Percentiles rank a stretch among this genome's conserved stretches.
These are phyloP conservation scores for Sclerotinia glacialis DNA, from an alignment of 2,329 filamentous ascomycete species.

Conservation along the genomic window DNA sequence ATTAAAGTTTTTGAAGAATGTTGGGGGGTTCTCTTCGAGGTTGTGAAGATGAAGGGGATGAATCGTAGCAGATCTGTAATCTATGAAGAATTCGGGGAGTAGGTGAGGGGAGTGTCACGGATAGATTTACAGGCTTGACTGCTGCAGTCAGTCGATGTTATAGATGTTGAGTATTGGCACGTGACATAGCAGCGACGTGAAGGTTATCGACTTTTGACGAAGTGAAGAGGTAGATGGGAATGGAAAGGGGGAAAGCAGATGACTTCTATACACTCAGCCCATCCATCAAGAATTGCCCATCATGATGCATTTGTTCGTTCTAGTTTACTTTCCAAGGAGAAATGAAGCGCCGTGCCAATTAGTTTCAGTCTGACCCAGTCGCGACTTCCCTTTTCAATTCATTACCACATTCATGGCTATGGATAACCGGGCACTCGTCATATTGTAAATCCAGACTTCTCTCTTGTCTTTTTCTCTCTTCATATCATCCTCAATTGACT, in stretches of 20 bases:
- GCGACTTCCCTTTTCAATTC: conserved; percentile 1
- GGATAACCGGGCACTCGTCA: too few species aligned
- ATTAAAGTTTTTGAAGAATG: conserved; percentile 34
- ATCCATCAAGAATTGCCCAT: too few species aligned
- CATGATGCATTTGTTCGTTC: background rate
- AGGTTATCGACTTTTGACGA: too few species aligned
- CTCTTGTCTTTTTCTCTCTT: background rate
- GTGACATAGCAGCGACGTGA: background rate
- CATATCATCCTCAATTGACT: background rate
- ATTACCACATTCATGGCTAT: background rate
- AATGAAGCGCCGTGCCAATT: background rate
- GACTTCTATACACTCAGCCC: background rate
- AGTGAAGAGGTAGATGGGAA: background rate
- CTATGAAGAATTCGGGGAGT: background rate
- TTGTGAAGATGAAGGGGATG: conserved; percentile 20
- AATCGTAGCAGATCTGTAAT: background rate
- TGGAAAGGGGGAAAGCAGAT: background rate
- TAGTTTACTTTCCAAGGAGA: background rate
- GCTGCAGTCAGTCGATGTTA: background rate
- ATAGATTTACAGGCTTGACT: background rate
- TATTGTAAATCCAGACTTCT: too few species aligned
- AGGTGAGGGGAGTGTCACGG: background rate
- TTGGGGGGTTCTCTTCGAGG: conserved; percentile 34
- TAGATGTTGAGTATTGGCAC: background rate
- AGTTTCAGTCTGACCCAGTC: background rate